Evolutionary conservation across 108 stramenopile genomes (phyloP).

Genomic region (Skeletonema costatum): DNA sequence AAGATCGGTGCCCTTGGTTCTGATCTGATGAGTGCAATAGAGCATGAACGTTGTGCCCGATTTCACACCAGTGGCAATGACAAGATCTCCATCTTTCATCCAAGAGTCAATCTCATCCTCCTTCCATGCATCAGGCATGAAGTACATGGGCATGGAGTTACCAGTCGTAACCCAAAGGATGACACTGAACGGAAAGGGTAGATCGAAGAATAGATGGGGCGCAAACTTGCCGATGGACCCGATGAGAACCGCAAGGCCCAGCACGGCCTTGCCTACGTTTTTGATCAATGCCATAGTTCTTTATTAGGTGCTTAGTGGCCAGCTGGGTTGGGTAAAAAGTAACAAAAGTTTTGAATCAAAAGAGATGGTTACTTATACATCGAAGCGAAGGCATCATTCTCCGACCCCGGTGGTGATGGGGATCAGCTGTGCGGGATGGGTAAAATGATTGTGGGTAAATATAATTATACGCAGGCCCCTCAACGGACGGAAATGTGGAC

Average conservation of each 20-base stretch:
- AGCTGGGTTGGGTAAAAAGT: too few species aligned
- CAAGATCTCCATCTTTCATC: constrained; percentile 50
- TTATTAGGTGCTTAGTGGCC: background rate
- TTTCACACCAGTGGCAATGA: constrained; percentile 45
- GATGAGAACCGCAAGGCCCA: constrained; percentile 37
- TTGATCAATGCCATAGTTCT: constrained; percentile 31
- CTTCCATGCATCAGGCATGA: constrained; percentile 35
- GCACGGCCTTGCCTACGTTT: constrained; percentile 33
- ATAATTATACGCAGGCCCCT: too few species aligned
- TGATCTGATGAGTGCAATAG: constrained; percentile 56
- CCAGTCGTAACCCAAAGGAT: constrained; percentile 51
- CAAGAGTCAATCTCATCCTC: constrained; percentile 46
- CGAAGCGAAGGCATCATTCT: too few species aligned
- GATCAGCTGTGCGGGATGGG: too few species aligned
- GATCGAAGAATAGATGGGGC: constrained; percentile 36
- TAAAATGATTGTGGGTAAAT: too few species aligned
- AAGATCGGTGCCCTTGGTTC: constrained; percentile 40
- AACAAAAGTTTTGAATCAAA: too few species aligned
- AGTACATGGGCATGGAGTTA: constrained; percentile 45
- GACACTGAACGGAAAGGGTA: constrained; percentile 46
- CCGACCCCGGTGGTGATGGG: too few species aligned
- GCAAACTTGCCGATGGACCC: constrained; percentile 39
- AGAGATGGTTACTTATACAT: too few species aligned
- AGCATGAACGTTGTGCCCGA: constrained; percentile 48
- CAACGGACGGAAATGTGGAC: too few species aligned